Evolutionary conservation across 2,329 filamentous ascomycete species (phyloP).

Genomic region (Paraphoma chrysanthemicola): DNA sequence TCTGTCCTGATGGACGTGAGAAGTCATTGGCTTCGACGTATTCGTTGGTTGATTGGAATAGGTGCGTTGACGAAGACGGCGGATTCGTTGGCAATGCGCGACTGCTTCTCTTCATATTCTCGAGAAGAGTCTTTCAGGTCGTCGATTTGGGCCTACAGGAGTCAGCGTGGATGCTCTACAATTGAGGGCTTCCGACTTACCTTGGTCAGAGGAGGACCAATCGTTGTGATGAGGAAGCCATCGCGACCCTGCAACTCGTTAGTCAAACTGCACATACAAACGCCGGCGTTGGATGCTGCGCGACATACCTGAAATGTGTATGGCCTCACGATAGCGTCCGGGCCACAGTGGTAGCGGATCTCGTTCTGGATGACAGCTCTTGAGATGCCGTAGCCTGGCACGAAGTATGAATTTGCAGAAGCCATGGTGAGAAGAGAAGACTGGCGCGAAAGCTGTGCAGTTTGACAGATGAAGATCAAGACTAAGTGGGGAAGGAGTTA

Average conservation of each 20-base stretch:
- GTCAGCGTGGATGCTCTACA: slow-evolving; percentile 15
- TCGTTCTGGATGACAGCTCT: slow-evolving; percentile 53
- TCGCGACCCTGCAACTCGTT: slow-evolving; percentile 46
- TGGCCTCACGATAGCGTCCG: slow-evolving; percentile 51
- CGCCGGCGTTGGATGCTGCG: slow-evolving; percentile 3
- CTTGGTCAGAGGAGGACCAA: slow-evolving; percentile 51
- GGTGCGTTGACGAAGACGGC: slow-evolving; percentile 50
- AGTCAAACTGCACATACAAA: slow-evolving; percentile 14
- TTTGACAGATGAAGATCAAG: slow-evolving; percentile 13
- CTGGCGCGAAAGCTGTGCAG: background rate
- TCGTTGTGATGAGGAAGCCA: slow-evolving; percentile 51
- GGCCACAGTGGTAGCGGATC: slow-evolving; percentile 52
- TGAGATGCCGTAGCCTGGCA: slow-evolving; percentile 52
- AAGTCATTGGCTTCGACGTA: slow-evolving; percentile 36
- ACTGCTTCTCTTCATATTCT: slow-evolving; percentile 52
- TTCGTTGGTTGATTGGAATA: slow-evolving; percentile 43
- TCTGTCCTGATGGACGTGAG: background rate
- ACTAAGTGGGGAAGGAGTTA: slow-evolving; percentile 14
- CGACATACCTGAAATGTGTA: slow-evolving; percentile 50
- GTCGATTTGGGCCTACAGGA: slow-evolving; percentile 49
- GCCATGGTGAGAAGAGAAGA: slow-evolving; percentile 25
- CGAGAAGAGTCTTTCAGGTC: slow-evolving; percentile 49
- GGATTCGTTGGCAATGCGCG: slow-evolving; percentile 43
- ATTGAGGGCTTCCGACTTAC: slow-evolving; percentile 21
- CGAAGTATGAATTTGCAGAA: slow-evolving; percentile 49